A percentile compares a stretch with the other conserved stretches of the same genome.
phyloP scores from a whole-genome alignment of 2,329 filamentous ascomycete species.

The Colletotrichum gigasporum region DNA sequence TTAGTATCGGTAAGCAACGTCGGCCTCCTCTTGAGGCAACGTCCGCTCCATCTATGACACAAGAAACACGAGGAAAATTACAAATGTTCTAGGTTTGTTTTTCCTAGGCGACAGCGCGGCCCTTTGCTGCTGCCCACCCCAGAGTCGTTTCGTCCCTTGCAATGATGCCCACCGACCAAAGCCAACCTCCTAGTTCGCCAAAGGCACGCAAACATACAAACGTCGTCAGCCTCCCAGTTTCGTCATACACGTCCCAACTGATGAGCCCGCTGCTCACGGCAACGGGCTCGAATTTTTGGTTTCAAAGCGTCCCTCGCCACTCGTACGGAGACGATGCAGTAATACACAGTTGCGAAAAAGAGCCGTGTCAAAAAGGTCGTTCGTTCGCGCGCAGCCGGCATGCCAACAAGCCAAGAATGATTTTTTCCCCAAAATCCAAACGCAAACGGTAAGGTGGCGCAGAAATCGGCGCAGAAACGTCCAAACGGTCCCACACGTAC shows the following conservation, averaged over 20 bases:
- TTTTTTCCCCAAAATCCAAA: slow-evolving; percentile 18
- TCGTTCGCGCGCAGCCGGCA: neutral
- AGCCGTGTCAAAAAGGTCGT: slow-evolving; percentile 10
- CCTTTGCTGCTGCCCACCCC: slow-evolving; percentile 1
- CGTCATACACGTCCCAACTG: slow-evolving; percentile 33
- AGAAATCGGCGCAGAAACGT: slow-evolving; percentile 14
- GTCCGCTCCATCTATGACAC: slow-evolving; percentile 26
- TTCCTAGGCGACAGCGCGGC: slow-evolving; percentile 8
- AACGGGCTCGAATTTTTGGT: slow-evolving; percentile 22
- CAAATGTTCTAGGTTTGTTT: slow-evolving; percentile 30
- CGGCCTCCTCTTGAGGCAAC: slow-evolving; percentile 1
- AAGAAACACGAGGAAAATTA: slow-evolving; percentile 28
- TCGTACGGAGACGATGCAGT: slow-evolving; percentile 21
- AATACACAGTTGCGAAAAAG: slow-evolving; percentile 30
- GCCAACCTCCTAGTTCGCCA: slow-evolving; percentile 28
- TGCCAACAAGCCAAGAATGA: slow-evolving; percentile 15
- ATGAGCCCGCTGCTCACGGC: slow-evolving; percentile 13
- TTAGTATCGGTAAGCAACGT: slow-evolving; percentile 23
- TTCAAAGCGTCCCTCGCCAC: slow-evolving; percentile 23
- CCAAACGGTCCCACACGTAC: neutral
- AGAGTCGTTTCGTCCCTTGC: slow-evolving; percentile 25
- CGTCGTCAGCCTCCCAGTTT: slow-evolving; percentile 32
- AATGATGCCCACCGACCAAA: slow-evolving; percentile 31
- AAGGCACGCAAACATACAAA: slow-evolving; percentile 33
- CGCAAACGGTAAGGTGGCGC: slow-evolving; percentile 8